A percentile compares a stretch with the other conserved stretches of the same genome.
Evolutionary conservation across 345 rosid genomes (phyloP).

Genomic region (Nephelium lappaceum): DNA sequence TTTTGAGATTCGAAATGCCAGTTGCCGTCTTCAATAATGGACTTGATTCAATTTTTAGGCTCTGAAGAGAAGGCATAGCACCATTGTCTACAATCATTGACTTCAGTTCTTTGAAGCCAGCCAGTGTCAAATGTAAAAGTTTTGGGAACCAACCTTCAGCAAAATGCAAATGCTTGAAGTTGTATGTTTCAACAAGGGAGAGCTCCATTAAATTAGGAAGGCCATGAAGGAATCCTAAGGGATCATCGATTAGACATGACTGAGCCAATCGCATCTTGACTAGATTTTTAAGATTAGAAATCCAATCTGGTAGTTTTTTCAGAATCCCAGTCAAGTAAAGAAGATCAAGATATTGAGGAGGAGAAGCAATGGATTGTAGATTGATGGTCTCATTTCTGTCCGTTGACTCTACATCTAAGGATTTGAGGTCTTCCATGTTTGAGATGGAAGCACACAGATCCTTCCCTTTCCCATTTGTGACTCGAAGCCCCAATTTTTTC

Average conservation of each 20-base stretch:
- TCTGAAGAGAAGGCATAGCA: background rate
- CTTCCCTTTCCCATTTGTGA: conserved; percentile 2
- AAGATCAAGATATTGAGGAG: no score
- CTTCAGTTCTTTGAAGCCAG: background rate
- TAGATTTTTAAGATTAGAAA: background rate
- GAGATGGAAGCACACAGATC: conserved; percentile 16
- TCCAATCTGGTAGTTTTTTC: conserved; percentile 1
- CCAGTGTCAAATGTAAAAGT: background rate
- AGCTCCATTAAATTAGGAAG: conserved; percentile 21
- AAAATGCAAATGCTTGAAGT: background rate
- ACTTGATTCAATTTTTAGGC: background rate
- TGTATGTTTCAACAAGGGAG: conserved; percentile 3
- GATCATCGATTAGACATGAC: no score
- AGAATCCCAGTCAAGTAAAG: no score
- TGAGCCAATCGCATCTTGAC: background rate
- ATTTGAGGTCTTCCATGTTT: conserved; percentile 14
- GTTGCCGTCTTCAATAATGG: background rate
- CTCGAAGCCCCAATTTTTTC: conserved; percentile 16
- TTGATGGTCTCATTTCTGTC: background rate
- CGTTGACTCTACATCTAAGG: background rate
- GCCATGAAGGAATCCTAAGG: background rate
- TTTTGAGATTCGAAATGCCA: background rate
- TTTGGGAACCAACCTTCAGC: background rate
- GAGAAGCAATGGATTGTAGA: conserved; percentile 2
- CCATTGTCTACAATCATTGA: background rate